A percentile compares a stretch with the other conserved stretches of the same genome.
Conservation (phyloP, 768 basidiomycete genomes). For the Pleurotus sapidus region DNA sequence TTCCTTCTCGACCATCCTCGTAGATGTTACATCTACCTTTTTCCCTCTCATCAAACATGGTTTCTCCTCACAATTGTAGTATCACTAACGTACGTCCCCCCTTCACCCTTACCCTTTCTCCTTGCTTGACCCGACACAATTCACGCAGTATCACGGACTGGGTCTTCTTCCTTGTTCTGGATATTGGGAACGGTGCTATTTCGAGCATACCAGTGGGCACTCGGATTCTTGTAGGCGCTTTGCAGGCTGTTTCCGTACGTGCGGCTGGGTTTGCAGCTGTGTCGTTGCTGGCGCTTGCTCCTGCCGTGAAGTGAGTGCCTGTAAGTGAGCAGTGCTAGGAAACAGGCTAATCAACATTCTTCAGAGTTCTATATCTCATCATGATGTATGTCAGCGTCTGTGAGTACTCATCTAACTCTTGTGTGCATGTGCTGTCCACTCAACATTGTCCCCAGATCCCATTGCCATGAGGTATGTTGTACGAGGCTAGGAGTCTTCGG, state of each 20-base stretch:
- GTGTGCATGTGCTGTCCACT: not conserved
- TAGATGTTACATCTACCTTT: conserved; percentile 86
- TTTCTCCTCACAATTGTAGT: conserved; percentile 74
- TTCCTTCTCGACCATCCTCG: conserved; percentile 96
- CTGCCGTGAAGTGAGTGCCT: conserved; percentile 76
- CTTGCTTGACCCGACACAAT: not conserved
- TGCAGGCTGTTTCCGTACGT: conserved; percentile 81
- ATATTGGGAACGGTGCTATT: conserved; percentile 76
- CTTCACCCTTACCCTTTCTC: not conserved
- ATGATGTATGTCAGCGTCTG: conserved; percentile 9
- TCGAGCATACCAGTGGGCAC: conserved; percentile 68
- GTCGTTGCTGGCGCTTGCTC: conserved; percentile 65
- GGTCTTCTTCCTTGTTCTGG: conserved; percentile 85
- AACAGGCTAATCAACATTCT: not conserved
- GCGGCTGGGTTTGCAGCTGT: conserved; percentile 86
- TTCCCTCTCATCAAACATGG: conserved; percentile 94
- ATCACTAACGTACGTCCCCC: conserved; percentile 58
- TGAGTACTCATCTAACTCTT: not conserved
- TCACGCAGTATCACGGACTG: conserved; percentile 71
- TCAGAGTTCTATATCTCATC: conserved; percentile 3
- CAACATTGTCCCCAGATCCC: not conserved
- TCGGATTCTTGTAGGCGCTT: conserved; percentile 68
- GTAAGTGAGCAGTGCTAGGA: not conserved
- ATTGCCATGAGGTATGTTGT: conserved; percentile 1
- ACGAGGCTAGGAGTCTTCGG: not conserved